Conservation (phyloP, 176 grass and related monocot genomes). For the Oryza rufipogon region DNA sequence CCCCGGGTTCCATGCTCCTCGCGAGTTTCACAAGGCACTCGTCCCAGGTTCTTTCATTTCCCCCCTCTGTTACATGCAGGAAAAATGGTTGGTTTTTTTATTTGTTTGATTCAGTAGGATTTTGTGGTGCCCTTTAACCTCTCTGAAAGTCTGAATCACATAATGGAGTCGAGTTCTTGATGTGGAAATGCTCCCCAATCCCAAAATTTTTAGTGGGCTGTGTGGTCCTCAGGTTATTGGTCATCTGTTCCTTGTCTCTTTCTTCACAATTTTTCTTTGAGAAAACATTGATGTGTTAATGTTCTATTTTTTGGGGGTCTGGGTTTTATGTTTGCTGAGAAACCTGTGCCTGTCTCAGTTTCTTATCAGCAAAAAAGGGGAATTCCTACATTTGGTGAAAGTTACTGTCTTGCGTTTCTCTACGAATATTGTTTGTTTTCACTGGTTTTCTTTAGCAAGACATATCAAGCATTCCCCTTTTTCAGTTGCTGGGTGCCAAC, state of each 20-base stretch:
- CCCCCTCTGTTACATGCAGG: background rate
- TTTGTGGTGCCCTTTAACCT: background rate
- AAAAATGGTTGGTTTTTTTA: background rate
- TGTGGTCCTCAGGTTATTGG: conserved; percentile 46
- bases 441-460: background rate
- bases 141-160: background rate
- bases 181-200: conserved; percentile 19
- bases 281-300: background rate
- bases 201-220: background rate
- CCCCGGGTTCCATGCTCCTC: conserved; percentile 3
- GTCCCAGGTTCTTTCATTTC: conserved; percentile 39
- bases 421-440: background rate
- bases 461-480: background rate
- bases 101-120: background rate
- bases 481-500: background rate
- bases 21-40: conserved; percentile 27
- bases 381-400: background rate
- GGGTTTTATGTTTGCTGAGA: background rate
- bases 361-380: background rate
- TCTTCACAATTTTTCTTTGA: background rate
- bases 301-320: background rate
- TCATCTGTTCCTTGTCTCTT: conserved; percentile 35
- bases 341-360: background rate
- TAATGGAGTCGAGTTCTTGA: conserved; percentile 25
- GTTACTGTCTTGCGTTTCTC: background rate